phyloP scores from a whole-genome alignment of 202 grass and related monocot species.

The Setaria viridis region DNA sequence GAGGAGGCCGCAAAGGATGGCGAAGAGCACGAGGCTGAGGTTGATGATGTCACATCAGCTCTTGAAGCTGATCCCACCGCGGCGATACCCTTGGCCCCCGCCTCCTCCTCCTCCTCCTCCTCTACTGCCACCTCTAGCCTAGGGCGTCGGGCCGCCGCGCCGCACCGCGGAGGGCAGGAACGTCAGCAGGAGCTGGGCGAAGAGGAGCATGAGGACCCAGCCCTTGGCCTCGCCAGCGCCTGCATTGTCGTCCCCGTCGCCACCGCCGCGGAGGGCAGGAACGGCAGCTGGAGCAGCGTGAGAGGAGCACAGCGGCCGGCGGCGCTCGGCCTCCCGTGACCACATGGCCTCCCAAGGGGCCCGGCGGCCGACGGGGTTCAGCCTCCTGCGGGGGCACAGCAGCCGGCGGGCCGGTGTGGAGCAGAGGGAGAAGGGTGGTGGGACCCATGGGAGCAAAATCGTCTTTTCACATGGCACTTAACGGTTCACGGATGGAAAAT shows the following conservation, averaged over 20 bases:
- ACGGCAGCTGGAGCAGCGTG: neutral
- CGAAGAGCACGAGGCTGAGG: conserved; percentile 80
- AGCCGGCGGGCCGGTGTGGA: no score
- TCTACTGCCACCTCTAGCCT: conserved; percentile 11
- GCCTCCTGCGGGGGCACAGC: no score
- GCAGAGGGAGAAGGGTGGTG: no score
- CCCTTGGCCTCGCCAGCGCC: conserved; percentile 56
- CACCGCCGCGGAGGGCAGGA: neutral
- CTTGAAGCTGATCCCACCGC: conserved; percentile 65
- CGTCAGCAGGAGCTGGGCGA: conserved; percentile 62
- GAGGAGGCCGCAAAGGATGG: conserved; percentile 90
- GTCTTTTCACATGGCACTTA: no score
- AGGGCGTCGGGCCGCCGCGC: conserved; percentile 18
- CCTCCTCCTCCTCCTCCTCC: neutral
- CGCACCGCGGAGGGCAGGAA: conserved; percentile 68
- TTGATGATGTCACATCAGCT: conserved; percentile 86
- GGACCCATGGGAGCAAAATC: no score
- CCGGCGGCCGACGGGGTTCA: no score
- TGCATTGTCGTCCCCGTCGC: conserved; percentile 46
- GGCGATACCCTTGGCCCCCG: conserved; percentile 15
- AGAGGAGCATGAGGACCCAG: conserved; percentile 67
- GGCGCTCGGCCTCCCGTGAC: no score
- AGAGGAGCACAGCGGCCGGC: no score
- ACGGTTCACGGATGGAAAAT: no score
- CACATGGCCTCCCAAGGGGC: no score